Evolutionary conservation across 2,329 filamentous ascomycete genomes (phyloP).

Genomic region (Pseudonectria buxi): DNA sequence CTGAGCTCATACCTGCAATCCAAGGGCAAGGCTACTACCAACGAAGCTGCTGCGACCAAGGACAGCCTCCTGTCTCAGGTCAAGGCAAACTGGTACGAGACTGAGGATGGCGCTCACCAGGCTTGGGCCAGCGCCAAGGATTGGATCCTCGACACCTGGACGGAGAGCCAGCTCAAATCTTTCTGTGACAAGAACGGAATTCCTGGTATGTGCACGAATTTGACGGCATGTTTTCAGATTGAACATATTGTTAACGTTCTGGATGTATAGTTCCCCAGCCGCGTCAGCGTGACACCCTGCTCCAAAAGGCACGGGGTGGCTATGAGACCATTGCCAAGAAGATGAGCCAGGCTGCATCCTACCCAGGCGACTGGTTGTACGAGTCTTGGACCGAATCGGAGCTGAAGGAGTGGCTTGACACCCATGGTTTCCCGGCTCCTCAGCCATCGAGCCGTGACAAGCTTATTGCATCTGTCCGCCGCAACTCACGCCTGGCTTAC

Average conservation of each 20-base stretch:
- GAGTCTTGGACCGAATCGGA: conserved; percentile 87
- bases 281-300: conserved; percentile 72
- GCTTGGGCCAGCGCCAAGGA: conserved; percentile 69
- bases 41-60: conserved; percentile 59
- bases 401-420: conserved; percentile 87
- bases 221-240: background rate
- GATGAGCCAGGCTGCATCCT: conserved; percentile 67
- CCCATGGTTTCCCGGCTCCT: conserved; percentile 76
- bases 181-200: conserved; percentile 88
- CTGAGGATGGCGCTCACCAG: conserved; percentile 66
- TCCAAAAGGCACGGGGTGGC: conserved; percentile 70
- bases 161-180: conserved; percentile 85
- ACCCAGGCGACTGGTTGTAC: conserved; percentile 95
- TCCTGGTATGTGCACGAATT: conserved; percentile 44
- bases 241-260: background rate
- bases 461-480: conserved; percentile 80
- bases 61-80: conserved; percentile 64
- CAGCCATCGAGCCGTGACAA: conserved; percentile 81
- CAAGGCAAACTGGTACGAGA: conserved; percentile 69
- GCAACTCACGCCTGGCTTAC: conserved; percentile 77
- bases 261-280: conserved; percentile 65
- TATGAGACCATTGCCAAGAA: conserved; percentile 74
- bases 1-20: conserved; percentile 60
- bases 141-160: conserved; percentile 95
- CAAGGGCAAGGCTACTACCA: conserved; percentile 65